A percentile compares a stretch with the other conserved stretches of the same genome.
Evolutionary conservation across 495 filamentous ascomycete genomes (phyloP).

Genomic region (Chaetomium fimeti): DNA sequence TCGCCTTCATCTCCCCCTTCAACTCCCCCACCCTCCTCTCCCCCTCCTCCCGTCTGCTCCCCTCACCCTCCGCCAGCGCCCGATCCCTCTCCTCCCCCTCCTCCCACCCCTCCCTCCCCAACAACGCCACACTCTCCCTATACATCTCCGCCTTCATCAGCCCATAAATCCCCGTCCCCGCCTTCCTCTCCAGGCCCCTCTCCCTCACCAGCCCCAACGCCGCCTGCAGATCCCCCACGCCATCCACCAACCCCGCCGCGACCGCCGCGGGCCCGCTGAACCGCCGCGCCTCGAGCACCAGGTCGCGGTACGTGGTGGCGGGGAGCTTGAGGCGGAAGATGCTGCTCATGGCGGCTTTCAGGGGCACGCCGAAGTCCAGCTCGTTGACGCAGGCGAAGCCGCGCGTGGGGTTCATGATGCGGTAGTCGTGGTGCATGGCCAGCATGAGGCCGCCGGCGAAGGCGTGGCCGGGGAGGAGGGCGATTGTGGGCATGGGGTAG

Average conservation of each 20-base stretch:
- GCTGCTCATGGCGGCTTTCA: conserved; percentile 67
- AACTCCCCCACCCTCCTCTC: conserved; percentile 46
- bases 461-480: conserved; percentile 74
- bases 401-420: conserved; percentile 63
- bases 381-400: conserved; percentile 78
- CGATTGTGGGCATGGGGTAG: conserved; percentile 77
- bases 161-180: conserved; percentile 62
- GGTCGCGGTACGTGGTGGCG: conserved; percentile 54
- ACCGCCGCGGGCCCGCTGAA: conserved; percentile 60
- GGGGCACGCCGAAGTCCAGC: conserved; percentile 69
- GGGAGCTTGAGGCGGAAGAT: conserved; percentile 69
- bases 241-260: conserved; percentile 66
- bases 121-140: conserved; percentile 54
- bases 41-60: conserved; percentile 35
- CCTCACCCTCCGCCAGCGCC: conserved; percentile 37
- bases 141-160: conserved; percentile 72
- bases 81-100: conserved; percentile 50
- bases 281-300: conserved; percentile 68
- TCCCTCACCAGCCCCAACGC: conserved; percentile 55
- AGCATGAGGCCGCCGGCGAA: conserved; percentile 80
- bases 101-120: conserved; percentile 45
- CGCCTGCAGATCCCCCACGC: conserved; percentile 61
- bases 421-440: conserved; percentile 82
- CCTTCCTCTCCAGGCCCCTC: conserved; percentile 57
- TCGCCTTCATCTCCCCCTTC: conserved; percentile 20